These are phyloP conservation scores for Pythium utonaiense DNA, from an alignment of 352 stramenopile genomes.

Conservation along the genomic window DNA sequence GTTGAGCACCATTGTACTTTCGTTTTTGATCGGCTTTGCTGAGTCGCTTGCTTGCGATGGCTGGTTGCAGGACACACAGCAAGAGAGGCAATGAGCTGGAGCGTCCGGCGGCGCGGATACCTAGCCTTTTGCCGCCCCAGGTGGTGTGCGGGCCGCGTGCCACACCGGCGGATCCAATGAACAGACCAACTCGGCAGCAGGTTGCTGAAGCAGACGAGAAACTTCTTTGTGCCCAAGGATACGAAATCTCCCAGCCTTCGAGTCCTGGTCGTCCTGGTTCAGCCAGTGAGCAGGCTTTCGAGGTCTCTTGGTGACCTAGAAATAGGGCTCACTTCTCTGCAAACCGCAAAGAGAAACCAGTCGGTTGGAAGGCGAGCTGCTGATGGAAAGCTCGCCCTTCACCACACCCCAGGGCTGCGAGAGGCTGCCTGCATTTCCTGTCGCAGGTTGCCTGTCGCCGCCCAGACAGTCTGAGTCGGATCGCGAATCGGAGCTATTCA, in stretches of 20 bases:
- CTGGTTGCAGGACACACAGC: constrained; percentile 8
- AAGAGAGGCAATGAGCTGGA: constrained; percentile 19
- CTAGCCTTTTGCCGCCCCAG: neutral
- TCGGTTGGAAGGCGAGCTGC: neutral
- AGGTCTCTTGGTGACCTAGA: constrained; percentile 6
- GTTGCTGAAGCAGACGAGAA: neutral
- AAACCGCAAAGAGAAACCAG: neutral
- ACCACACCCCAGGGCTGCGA: neutral
- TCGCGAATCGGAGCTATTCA: constrained; percentile 24
- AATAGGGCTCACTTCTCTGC: constrained; percentile 9
- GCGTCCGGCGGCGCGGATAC: neutral
- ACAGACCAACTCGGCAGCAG: neutral
- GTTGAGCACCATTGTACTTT: constrained; percentile 64
- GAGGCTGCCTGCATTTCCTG: neutral
- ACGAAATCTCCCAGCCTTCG: constrained; percentile 21
- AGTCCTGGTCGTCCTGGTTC: constrained; percentile 22
- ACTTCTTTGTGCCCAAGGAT: neutral
- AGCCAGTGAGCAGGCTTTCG: neutral
- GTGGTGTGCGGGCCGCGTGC: neutral
- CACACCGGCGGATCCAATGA: neutral
- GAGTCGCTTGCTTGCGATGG: neutral
- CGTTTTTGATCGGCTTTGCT: neutral
- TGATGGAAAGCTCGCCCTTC: neutral
- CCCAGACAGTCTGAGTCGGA: constrained; percentile 21
- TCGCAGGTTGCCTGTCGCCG: constrained; percentile 9